Evolutionary conservation across 2,329 filamentous ascomycete species (phyloP), one percentile per base, ranked within the genome.

Genomic region (Paecilomyces sp.): DNA sequence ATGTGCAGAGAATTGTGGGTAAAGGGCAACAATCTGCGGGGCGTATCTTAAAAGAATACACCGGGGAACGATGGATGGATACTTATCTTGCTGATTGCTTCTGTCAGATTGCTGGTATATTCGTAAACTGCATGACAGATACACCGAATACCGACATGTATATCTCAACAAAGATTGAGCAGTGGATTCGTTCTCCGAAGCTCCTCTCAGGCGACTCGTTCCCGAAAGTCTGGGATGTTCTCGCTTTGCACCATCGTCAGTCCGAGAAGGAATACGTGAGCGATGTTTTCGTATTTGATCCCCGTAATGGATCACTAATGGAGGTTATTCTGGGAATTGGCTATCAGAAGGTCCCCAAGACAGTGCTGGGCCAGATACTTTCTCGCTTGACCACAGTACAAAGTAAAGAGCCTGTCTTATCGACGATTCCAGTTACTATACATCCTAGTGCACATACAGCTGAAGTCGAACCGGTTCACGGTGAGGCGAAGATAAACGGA

Each of bases 31-130:
- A 66, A 53, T 66, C 63, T 2, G 62, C 62, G 3, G 67, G 66
- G 1, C 56, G 58, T 2, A 62, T 68, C 11, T 18, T 57, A 3
- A 61, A 60, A 47, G 58, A 59, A 6, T 58, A 56, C 24, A 28
- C 25, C 13, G 25, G 54, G 4, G 51, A 62, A 7, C 64, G 61
- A 6, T 65, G 62, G 60, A 61, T 68, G 6, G 68, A 72, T 56
- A 60, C 65, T 2, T 47, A 64, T 7, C 24, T 65, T 11, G 51
- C 64, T 0, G 73, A 74, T 53, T 60, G 63, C 3, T 74, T 72
- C 56, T 54, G 66, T 13, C 73, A 74, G 52, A 66, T 74, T 7
- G 68, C 66, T 1, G 73, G 72, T 2, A 66, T 74, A 7, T 68
- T 61, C 28, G 65, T 68, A 13, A 73, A 74, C 55, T 67, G 64